Base-by-base conservation (phyloP, 2,329 filamentous ascomycete species). In the Chaetothyriales sp. region DNA sequence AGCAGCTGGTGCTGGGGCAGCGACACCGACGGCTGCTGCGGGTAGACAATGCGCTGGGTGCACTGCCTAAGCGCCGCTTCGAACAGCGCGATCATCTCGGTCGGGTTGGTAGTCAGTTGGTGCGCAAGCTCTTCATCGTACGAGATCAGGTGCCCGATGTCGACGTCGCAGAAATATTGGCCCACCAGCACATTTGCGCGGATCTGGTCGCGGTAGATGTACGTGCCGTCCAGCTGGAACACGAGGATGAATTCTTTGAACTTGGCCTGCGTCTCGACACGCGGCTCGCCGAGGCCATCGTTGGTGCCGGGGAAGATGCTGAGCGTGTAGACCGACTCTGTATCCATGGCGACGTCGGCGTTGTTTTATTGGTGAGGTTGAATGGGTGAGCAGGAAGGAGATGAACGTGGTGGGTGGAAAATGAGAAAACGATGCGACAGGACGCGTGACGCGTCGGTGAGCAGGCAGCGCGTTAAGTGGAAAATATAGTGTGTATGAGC, bases 141-240 rank as follows among this genome's bases (percentile, higher is more conserved):
- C 55, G 84, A 92, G 66, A 96, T 96, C 53, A 98, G 73, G 66
- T 98, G 90, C 55, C 85, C 86, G 60, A 98, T 86, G 66, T 98
- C 89, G 64, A 98, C 79, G 66, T 98, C 90, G 72, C 92, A 95
- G 68, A 83, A 95, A 71, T 88, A 96, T 61, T 89, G 88, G 66
- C 95, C 92, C 43, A 95, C 75, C 1, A 96, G 77, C 6, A 92
- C 88, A 71, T 98, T 98, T 65, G 96, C 88, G 61, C 86, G 81
- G 53, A 98, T 79, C 69, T 96, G 92, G 63, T 96, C 90, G 77
- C 92, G 93, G 77, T 96, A 98, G 62, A 95, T 81, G 69, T 95
- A 96, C 63, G 83, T 79, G 68, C 94, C 95, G 68, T 95, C 90
- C 43, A 96, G 79, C 63, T 90, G 81, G 65, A 95, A 98, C 60